phyloP scores from a whole-genome alignment of 2,329 filamentous ascomycete genomes.

The Xylogone sp. region DNA sequence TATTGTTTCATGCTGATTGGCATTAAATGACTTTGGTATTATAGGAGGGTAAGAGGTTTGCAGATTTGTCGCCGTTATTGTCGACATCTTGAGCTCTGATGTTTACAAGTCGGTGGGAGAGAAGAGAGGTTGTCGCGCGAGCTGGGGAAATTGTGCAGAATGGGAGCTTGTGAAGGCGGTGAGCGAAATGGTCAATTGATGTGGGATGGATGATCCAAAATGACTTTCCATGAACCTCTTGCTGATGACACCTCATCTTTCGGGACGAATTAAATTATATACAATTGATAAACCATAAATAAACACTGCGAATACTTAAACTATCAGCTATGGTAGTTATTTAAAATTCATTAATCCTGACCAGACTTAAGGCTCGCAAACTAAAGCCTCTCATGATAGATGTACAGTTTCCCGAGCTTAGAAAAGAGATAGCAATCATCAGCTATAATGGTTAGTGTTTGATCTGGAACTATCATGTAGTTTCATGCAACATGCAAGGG shows the following conservation, averaged over 20 bases:
- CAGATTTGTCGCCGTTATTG: slow-evolving; percentile 70
- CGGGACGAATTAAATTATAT: background rate
- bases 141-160: background rate
- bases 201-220: background rate
- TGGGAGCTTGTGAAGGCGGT: slow-evolving; percentile 5
- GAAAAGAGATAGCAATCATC: too few species aligned
- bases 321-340: too few species aligned
- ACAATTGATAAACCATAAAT: too few species aligned
- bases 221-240: too few species aligned
- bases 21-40: slow-evolving; percentile 79
- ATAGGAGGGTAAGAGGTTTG: slow-evolving; percentile 77
- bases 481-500: too few species aligned
- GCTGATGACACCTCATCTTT: background rate
- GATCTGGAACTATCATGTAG: too few species aligned
- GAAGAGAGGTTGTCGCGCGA: slow-evolving; percentile 1
- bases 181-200: background rate
- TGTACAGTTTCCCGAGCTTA: too few species aligned
- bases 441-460: too few species aligned
- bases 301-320: too few species aligned
- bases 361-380: too few species aligned
- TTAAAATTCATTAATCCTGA: too few species aligned
- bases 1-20: slow-evolving; percentile 84
- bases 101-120: slow-evolving; percentile 1
- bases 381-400: too few species aligned
- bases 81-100: slow-evolving; percentile 61